These are phyloP conservation scores for Fusarium torulosum DNA, from an alignment of 2,329 filamentous ascomycete species.

Conservation along the genomic window DNA sequence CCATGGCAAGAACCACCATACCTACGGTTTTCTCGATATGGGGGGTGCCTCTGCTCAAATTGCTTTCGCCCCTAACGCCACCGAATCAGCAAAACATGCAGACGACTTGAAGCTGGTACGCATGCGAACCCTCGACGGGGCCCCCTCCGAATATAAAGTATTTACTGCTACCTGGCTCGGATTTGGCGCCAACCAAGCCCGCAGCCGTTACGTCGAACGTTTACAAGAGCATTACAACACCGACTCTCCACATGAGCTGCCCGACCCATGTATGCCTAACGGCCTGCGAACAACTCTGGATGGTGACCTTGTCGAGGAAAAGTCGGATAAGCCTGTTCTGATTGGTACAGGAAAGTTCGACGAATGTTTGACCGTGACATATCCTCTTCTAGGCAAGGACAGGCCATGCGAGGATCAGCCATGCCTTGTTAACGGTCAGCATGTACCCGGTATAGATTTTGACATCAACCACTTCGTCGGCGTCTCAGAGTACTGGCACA, in stretches of 20 bases:
- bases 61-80: constrained; percentile 93
- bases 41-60: constrained; percentile 98
- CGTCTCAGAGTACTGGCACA: constrained; percentile 99
- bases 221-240: constrained; percentile 75
- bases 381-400: constrained; percentile 90
- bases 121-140: constrained; percentile 84
- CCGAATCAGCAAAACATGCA: constrained; percentile 89
- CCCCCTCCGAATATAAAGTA: constrained; percentile 82
- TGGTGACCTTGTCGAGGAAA: constrained; percentile 67
- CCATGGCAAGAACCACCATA: constrained; percentile 90
- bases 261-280: constrained; percentile 89
- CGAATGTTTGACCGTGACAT: constrained; percentile 84
- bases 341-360: constrained; percentile 89
- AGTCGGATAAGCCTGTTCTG: constrained; percentile 64
- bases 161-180: constrained; percentile 98
- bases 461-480: constrained; percentile 97
- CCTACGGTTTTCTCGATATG: constrained; percentile 98
- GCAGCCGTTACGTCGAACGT: constrained; percentile 83
- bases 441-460: constrained; percentile 96
- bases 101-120: constrained; percentile 89
- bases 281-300: constrained; percentile 80
- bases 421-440: constrained; percentile 89
- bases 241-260: constrained; percentile 72
- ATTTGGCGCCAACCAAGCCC: constrained; percentile 95
- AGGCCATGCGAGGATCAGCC: constrained; percentile 84